Conservation (phyloP, 441 rosid species). For the Capsella rubella region DNA sequence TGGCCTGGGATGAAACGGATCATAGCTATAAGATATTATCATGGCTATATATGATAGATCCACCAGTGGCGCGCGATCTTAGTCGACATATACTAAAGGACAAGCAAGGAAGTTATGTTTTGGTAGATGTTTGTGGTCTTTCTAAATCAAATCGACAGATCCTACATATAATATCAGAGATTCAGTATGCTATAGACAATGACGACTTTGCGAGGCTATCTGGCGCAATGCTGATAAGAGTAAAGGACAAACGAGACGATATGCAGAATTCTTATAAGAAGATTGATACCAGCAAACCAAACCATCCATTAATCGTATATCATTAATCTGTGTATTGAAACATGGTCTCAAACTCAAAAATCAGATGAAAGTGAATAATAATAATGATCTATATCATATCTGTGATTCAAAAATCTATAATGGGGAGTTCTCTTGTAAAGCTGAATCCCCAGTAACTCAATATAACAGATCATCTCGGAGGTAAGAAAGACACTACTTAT, state of each 20-base stretch:
- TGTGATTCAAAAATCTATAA: conserved; percentile 24
- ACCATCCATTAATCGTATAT: conserved; percentile 29
- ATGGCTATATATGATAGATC: conserved; percentile 3
- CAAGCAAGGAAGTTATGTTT: not conserved
- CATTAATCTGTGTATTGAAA: conserved; percentile 4
- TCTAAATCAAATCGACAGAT: not conserved
- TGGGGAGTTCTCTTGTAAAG: conserved; percentile 19
- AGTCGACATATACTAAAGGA: not conserved
- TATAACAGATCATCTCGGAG: not conserved
- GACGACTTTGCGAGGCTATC: not conserved
- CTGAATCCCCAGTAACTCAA: conserved; percentile 38
- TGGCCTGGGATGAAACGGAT: not conserved
- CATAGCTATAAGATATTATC: not conserved
- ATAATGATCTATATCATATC: conserved; percentile 9
- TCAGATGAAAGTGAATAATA: not conserved
- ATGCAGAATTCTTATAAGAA: not conserved
- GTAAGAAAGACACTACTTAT: conserved; percentile 38
- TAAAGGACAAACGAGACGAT: not conserved
- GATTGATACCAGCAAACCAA: conserved; percentile 29
- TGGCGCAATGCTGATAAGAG: conserved; percentile 3
- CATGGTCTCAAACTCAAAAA: conserved; percentile 5
- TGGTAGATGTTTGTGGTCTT: not conserved
- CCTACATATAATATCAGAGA: not conserved
- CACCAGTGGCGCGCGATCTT: not conserved
- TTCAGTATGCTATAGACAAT: conserved; percentile 6